A percentile compares a stretch with the other conserved stretches of the same genome.
These are phyloP conservation scores for Scheffersomyces cryptocercus DNA, from an alignment of 1,139 yeast species.

Conservation along the genomic window DNA sequence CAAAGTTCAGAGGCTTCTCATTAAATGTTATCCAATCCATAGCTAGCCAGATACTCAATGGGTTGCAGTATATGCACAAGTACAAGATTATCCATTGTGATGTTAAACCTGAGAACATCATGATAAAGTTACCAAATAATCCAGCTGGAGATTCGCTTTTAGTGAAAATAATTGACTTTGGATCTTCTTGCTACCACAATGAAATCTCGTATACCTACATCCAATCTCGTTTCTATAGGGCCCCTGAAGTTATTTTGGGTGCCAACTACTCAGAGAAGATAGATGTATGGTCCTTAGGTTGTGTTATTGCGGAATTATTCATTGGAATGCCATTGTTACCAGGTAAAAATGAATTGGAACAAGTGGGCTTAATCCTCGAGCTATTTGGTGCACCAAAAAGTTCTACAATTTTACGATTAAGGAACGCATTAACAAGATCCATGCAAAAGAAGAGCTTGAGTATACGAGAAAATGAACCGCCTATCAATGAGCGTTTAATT, in stretches of 20 bases:
- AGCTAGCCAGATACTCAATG: constrained; percentile 57
- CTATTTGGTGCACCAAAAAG: constrained; percentile 22
- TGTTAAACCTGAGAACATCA: constrained; percentile 68
- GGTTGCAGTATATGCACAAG: constrained; percentile 60
- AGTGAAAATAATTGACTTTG: constrained; percentile 65
- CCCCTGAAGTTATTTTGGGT: constrained; percentile 84
- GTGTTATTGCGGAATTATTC: constrained; percentile 22
- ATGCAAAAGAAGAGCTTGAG: constrained; percentile 6
- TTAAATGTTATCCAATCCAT: constrained; percentile 51
- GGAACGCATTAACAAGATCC: constrained; percentile 6
- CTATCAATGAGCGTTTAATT: constrained; percentile 9
- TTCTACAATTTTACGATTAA: constrained; percentile 9
- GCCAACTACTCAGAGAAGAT: constrained; percentile 61
- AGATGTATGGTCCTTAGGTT: constrained; percentile 30
- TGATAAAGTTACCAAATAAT: constrained; percentile 42
- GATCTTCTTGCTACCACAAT: constrained; percentile 54
- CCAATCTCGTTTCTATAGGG: constrained; percentile 66
- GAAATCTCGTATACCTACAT: constrained; percentile 58
- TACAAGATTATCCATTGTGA: constrained; percentile 75
- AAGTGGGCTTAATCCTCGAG: constrained; percentile 21
- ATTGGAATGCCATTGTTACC: constrained; percentile 24
- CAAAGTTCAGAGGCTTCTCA: constrained; percentile 62
- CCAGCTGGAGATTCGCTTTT: constrained; percentile 24
- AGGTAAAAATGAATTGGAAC: constrained; percentile 24
- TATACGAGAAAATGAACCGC: constrained; percentile 6